phyloP scores from a whole-genome alignment of 768 basidiomycete genomes.

The Fomitopsis serialis region DNA sequence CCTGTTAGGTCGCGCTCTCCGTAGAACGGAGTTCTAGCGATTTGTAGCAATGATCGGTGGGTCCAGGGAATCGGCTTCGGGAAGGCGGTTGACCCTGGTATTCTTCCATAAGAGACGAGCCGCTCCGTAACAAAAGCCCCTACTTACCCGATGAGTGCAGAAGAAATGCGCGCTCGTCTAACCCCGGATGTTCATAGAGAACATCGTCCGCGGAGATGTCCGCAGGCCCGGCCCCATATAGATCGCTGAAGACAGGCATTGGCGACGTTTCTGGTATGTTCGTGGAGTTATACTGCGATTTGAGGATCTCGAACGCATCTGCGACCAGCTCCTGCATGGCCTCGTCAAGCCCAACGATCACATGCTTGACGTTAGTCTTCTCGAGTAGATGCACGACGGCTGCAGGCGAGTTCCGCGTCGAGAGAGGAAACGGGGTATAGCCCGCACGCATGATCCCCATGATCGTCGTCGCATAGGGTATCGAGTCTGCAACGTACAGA shows the following conservation, averaged over 20 bases:
- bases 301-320: constrained; percentile 16
- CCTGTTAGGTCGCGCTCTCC: constrained; percentile 3
- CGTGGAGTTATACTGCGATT: background rate
- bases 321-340: constrained; percentile 18
- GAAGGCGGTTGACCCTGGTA: constrained; percentile 15
- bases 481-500: constrained; percentile 20
- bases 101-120: background rate
- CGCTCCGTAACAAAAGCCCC: background rate
- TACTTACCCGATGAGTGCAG: constrained; percentile 18
- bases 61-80: constrained; percentile 16
- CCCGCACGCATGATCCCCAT: constrained; percentile 17
- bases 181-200: background rate
- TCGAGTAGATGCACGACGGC: constrained; percentile 26
- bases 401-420: constrained; percentile 27
- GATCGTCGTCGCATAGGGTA: constrained; percentile 14
- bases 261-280: constrained; percentile 1
- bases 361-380: constrained; percentile 13
- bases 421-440: constrained; percentile 27
- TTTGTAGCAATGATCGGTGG: constrained; percentile 12
- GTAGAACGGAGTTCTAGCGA: constrained; percentile 5
- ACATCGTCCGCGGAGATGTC: constrained; percentile 2
- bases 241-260: constrained; percentile 16
- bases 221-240: background rate
- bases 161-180: constrained; percentile 7
- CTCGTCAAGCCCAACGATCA: constrained; percentile 25